phyloP scores from a whole-genome alignment of 768 basidiomycete genomes.

The Boletellus emodensis region DNA sequence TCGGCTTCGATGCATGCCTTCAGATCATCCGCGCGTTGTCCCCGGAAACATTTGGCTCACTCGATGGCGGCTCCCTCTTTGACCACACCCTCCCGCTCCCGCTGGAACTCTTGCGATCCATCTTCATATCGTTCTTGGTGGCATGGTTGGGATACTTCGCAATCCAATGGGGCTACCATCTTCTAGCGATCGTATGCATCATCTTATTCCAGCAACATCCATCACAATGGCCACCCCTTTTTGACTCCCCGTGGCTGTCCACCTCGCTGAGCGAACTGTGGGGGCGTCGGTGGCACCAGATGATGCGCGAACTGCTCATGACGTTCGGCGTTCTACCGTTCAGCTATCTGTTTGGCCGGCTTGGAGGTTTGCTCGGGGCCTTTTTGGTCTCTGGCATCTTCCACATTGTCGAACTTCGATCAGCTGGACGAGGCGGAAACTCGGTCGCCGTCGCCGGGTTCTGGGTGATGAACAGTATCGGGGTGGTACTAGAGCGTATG shows the following conservation, averaged over 20 bases:
- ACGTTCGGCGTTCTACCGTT: slow-evolving; percentile 44
- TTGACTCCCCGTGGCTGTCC: slow-evolving; percentile 51
- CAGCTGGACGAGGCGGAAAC: slow-evolving; percentile 50
- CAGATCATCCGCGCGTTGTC: slow-evolving; percentile 26
- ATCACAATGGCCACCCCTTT: slow-evolving; percentile 59
- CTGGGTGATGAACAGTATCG: slow-evolving; percentile 53
- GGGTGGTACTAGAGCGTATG: slow-evolving; percentile 45
- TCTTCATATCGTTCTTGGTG: slow-evolving; percentile 39
- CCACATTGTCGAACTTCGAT: slow-evolving; percentile 54
- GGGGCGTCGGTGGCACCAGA: slow-evolving; percentile 63
- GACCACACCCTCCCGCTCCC: slow-evolving; percentile 31
- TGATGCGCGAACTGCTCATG: slow-evolving; percentile 54
- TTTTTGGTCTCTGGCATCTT: slow-evolving; percentile 57
- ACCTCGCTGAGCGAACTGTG: slow-evolving; percentile 60
- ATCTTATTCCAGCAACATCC: slow-evolving; percentile 44
- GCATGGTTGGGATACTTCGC: slow-evolving; percentile 44
- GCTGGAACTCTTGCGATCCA: slow-evolving; percentile 36
- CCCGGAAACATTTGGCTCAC: slow-evolving; percentile 36
- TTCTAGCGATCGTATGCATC: slow-evolving; percentile 41
- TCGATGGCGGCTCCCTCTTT: slow-evolving; percentile 36
- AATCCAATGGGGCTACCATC: slow-evolving; percentile 42
- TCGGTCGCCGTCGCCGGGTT: slow-evolving; percentile 41
- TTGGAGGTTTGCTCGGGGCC: slow-evolving; percentile 49
- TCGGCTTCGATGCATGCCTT: slow-evolving; percentile 11
- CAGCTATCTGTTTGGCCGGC: slow-evolving; percentile 42